Conservation (phyloP, 106 monocot genomes). For the Platanthera zijinensis region DNA sequence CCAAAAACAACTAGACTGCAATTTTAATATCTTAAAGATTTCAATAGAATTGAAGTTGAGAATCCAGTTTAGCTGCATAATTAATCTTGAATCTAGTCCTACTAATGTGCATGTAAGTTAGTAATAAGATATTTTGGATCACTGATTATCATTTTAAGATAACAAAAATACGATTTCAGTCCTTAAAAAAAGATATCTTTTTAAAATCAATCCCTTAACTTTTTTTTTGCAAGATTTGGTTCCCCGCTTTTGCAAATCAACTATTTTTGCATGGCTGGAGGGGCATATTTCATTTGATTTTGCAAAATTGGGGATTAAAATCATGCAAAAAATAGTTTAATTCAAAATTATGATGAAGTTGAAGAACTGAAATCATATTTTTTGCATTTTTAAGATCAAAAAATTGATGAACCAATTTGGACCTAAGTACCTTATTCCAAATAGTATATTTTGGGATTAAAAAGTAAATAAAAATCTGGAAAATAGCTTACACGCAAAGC, state of each 20-base stretch:
- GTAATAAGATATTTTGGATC: not conserved
- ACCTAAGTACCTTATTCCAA: not conserved
- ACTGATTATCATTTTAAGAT: not conserved
- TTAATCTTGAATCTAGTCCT: not conserved
- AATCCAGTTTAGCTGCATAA: not conserved
- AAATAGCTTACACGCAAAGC: constrained; percentile 59
- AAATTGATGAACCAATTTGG: not conserved
- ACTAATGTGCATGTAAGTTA: not conserved
- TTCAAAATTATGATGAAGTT: not conserved
- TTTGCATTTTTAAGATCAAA: not conserved
- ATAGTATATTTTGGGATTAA: not conserved
- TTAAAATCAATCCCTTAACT: too few species aligned
- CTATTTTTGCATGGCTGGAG: too few species aligned
- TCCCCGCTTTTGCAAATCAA: too few species aligned
- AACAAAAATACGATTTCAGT: not conserved
- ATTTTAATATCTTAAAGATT: not conserved
- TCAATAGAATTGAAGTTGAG: not conserved
- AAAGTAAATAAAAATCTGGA: not conserved
- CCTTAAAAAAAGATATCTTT: not conserved
- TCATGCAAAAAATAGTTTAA: too few species aligned
- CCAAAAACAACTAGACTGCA: too few species aligned
- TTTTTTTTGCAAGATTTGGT: too few species aligned
- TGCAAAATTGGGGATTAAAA: too few species aligned
- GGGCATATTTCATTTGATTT: too few species aligned
- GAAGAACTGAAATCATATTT: not conserved